Evolutionary conservation across 2,329 filamentous ascomycete species (phyloP).

Genomic region (Cordyceps pruinosa): DNA sequence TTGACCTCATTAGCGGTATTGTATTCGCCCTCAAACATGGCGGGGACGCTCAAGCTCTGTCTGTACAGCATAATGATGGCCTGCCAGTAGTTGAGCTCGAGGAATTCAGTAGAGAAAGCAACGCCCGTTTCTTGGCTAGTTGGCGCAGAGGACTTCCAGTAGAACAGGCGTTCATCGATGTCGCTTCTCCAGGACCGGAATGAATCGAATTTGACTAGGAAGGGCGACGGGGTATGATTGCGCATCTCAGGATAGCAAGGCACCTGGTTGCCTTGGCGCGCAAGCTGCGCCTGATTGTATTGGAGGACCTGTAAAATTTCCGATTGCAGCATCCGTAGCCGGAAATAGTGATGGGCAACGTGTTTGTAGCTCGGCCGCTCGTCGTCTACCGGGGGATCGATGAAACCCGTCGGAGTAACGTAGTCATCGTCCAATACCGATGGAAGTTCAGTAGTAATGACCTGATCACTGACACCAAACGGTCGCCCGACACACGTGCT

Average conservation of each 20-base stretch:
- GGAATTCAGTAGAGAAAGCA: constrained; percentile 78
- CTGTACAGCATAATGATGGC: constrained; percentile 93
- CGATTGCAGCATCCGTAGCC: constrained; percentile 79
- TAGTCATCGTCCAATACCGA: constrained; percentile 81
- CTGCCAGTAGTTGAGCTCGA: constrained; percentile 97
- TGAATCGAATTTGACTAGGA: constrained; percentile 73
- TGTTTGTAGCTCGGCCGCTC: constrained; percentile 76
- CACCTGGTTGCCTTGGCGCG: constrained; percentile 59
- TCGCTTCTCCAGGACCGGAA: constrained; percentile 86
- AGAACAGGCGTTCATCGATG: constrained; percentile 72
- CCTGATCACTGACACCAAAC: constrained; percentile 91
- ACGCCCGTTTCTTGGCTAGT: constrained; percentile 75
- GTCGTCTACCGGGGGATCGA: constrained; percentile 49
- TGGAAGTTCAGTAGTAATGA: constrained; percentile 92
- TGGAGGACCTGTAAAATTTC: constrained; percentile 93
- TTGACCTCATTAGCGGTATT: constrained; percentile 58
- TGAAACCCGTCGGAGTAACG: constrained; percentile 74
- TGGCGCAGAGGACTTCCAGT: constrained; percentile 83
- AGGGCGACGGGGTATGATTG: constrained; percentile 74
- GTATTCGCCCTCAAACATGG: constrained; percentile 74
- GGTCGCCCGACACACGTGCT: constrained; percentile 89
- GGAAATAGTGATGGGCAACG: constrained; percentile 87
- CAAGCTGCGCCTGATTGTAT: constrained; percentile 79
- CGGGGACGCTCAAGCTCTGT: constrained; percentile 80
- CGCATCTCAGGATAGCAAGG: constrained; percentile 66